These are phyloP conservation scores for Phytophthora sojae DNA, from an alignment of 352 stramenopile species.

Conservation along the genomic window DNA sequence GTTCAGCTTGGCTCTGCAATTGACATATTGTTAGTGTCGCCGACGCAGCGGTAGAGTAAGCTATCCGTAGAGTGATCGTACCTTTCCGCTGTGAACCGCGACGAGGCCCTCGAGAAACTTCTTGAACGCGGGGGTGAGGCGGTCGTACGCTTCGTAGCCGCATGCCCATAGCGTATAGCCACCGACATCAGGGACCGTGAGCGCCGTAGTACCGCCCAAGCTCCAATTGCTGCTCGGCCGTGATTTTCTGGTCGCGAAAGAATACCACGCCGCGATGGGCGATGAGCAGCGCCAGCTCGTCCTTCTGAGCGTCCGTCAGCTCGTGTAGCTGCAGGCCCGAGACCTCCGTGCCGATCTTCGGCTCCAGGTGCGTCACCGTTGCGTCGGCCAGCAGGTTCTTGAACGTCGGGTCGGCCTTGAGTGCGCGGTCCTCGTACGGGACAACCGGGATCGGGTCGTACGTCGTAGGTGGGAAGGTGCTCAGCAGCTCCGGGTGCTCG, in stretches of 20 bases:
- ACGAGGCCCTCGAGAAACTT: constrained; percentile 45
- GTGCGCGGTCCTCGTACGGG: constrained; percentile 7
- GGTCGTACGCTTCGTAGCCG: constrained; percentile 49
- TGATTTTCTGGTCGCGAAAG: constrained; percentile 10
- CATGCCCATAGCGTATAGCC: constrained; percentile 50
- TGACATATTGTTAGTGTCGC: not conserved
- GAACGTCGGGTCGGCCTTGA: constrained; percentile 13
- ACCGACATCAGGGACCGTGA: constrained; percentile 35
- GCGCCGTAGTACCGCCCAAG: constrained; percentile 9
- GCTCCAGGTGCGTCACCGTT: constrained; percentile 3
- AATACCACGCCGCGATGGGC: constrained; percentile 6
- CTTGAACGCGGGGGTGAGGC: constrained; percentile 43
- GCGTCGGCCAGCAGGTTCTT: constrained; percentile 5
- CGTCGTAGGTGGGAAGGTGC: constrained; percentile 6
- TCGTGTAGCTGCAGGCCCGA: constrained; percentile 10
- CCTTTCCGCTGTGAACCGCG: constrained; percentile 50
- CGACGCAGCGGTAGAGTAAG: not conserved
- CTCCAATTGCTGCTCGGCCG: constrained; percentile 4
- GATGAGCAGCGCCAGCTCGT: constrained; percentile 11
- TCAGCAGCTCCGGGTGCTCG: constrained; percentile 9
- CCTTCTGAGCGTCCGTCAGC: not conserved
- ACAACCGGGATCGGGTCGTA: constrained; percentile 10
- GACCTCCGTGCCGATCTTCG: constrained; percentile 13
- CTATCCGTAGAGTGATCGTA: not conserved
- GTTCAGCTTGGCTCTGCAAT: constrained; percentile 31